phyloP scores from a whole-genome alignment of 441 rosid genomes.

The Aleurites moluccanus region DNA sequence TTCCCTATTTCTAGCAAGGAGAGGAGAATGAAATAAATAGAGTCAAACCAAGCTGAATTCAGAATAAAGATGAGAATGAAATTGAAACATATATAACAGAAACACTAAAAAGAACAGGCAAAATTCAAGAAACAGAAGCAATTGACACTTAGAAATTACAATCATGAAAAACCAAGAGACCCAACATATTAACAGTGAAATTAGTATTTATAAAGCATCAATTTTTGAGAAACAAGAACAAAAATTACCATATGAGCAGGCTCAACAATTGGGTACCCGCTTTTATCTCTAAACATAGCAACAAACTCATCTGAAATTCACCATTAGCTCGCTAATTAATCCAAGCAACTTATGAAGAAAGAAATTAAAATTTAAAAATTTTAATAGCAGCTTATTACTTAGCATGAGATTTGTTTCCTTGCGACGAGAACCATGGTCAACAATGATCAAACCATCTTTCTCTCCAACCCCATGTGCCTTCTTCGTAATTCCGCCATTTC shows the following conservation, averaged over 20 bases:
- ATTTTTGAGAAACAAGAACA: neutral
- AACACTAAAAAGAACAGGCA: too few relatives aligned
- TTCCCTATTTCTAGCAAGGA: neutral
- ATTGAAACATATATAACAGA: neutral
- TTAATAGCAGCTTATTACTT: conserved; percentile 37
- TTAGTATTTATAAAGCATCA: neutral
- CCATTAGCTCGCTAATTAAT: neutral
- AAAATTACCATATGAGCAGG: conserved; percentile 91
- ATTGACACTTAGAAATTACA: too few relatives aligned
- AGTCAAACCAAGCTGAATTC: neutral
- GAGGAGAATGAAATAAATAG: too few relatives aligned
- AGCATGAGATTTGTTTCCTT: conserved; percentile 86
- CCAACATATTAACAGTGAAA: neutral
- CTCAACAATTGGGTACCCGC: conserved; percentile 74
- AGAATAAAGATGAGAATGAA: neutral
- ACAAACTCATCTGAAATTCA: conserved; percentile 81
- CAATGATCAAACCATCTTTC: conserved; percentile 74
- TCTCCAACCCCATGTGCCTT: conserved; percentile 40
- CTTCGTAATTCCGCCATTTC: conserved; percentile 32
- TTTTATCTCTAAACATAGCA: conserved; percentile 68
- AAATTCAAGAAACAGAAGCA: neutral
- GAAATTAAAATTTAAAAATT: neutral
- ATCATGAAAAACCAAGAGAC: neutral
- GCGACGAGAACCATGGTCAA: conserved; percentile 94
- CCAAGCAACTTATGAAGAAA: neutral